Conservation (phyloP, 768 basidiomycete genomes). For the Termitomyces sp. region DNA sequence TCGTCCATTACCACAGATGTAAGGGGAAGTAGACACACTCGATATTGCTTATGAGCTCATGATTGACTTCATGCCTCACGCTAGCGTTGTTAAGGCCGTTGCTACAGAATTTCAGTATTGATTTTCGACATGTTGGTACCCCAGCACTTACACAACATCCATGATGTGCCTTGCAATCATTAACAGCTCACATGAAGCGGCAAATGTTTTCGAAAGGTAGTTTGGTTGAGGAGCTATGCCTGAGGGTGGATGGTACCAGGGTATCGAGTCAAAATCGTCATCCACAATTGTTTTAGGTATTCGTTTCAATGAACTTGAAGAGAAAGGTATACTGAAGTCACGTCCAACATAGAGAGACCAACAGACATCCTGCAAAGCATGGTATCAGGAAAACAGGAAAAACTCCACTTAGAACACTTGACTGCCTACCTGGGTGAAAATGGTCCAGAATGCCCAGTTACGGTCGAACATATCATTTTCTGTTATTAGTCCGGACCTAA, state of each 20-base stretch:
- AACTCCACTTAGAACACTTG: neutral
- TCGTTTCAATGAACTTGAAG: constrained; percentile 22
- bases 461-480: constrained; percentile 53
- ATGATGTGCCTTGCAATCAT: constrained; percentile 48
- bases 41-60: constrained; percentile 48
- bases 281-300: constrained; percentile 48
- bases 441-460: constrained; percentile 59
- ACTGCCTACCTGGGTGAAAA: constrained; percentile 44
- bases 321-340: constrained; percentile 46
- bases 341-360: constrained; percentile 69
- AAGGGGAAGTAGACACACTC: constrained; percentile 34
- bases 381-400: neutral
- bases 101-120: constrained; percentile 19
- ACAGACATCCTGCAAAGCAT: constrained; percentile 44
- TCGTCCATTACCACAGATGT: neutral
- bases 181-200: constrained; percentile 45
- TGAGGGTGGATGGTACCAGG: constrained; percentile 39
- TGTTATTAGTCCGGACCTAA: constrained; percentile 46
- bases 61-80: constrained; percentile 35
- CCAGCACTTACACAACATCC: constrained; percentile 48
- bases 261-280: constrained; percentile 43
- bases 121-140: neutral
- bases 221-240: constrained; percentile 38
- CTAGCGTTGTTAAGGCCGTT: constrained; percentile 40
- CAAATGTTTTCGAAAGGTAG: constrained; percentile 44